Evolutionary conservation across 345 rosid species (phyloP), one percentile per base, ranked within the genome.

Genomic region (Boechera stricta): DNA sequence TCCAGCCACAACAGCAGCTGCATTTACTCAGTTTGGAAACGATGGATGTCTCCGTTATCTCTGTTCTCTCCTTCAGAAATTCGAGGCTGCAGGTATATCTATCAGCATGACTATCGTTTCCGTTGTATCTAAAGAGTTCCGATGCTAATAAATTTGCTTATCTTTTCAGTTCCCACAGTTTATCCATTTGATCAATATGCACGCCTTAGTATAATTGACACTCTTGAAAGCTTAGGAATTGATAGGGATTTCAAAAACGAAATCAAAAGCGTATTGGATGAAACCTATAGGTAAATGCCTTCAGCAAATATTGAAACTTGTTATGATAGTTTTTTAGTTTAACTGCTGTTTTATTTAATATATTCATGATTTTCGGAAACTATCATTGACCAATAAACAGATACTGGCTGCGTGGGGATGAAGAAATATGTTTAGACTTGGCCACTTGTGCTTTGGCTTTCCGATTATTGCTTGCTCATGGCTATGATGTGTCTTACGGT

Each of bases 1-100:
- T 70, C 98, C 98, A 62, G 87, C 98, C 16, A 62, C 97, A 77
- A 89, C 98, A 57, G 98, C 97, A 42, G 91, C 91, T 57, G 91
- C 94, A 55, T 79, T 85, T 77, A 73, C 74, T 49, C 87, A 83
- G 71, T 79, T 84, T 65, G 82, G 80, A 28, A 82, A 90, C 72
- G 80, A 81, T 61, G 79, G 78, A 4, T 91, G 97, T 79, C 89
- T 91, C 66, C 77, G 33, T 32, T 94, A 94, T 60, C 92, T 94
- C 66, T 71, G 32, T 9, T 77, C 81, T 6, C 79, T 86, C 77
- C 38, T 94, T 41, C 81, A 84, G 78, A 91, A 87, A 77, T 90
- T 84, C 39, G 87, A 84, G n/a, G 69, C 83, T 84, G 90, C 90
- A 86, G 97, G 95, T 88, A 28, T 64, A 33, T 64, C 29, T 69